Conservation (phyloP, 75 land plant species). For the Adiantum capillusveneris region DNA sequence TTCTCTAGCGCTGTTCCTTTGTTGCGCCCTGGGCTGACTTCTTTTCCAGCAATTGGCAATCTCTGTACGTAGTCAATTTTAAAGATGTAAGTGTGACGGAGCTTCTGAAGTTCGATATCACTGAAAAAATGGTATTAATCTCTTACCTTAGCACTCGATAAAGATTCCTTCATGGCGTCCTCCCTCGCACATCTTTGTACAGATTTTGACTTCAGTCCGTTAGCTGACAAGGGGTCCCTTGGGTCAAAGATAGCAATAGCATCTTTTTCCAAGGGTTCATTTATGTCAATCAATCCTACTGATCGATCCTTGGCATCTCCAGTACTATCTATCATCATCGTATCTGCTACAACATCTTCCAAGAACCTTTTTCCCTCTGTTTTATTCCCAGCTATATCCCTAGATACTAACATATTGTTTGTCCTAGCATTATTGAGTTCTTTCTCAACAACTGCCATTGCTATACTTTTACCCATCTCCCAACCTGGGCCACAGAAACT, state of each 20-base stretch:
- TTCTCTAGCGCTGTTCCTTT: slow-evolving; percentile 73
- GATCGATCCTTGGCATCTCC: too few relatives aligned
- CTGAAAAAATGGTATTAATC: neutral
- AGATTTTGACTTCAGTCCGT: slow-evolving; percentile 6
- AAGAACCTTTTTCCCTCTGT: too few relatives aligned
- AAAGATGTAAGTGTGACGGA: neutral
- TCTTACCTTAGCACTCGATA: neutral
- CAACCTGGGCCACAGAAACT: too few relatives aligned
- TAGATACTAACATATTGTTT: too few relatives aligned
- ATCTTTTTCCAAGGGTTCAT: slow-evolving; percentile 2
- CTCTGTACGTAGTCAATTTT: slow-evolving; percentile 25
- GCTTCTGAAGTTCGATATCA: neutral
- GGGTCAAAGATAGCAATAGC: neutral
- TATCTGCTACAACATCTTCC: slow-evolving; percentile 2
- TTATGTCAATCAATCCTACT: slow-evolving; percentile 1
- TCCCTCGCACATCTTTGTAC: slow-evolving; percentile 9
- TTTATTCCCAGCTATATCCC: too few relatives aligned
- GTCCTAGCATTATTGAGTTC: too few relatives aligned
- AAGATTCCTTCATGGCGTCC: slow-evolving; percentile 12
- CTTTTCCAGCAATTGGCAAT: slow-evolving; percentile 35
- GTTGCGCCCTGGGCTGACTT: slow-evolving; percentile 50
- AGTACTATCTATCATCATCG: neutral
- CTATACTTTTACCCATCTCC: too few relatives aligned
- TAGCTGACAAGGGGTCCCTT: neutral
- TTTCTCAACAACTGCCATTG: too few relatives aligned